A percentile compares a stretch with the other conserved stretches of the same genome.
Evolutionary conservation across 2,329 filamentous ascomycete genomes (phyloP).

Genomic region (Sodiomyces alkalinus): DNA sequence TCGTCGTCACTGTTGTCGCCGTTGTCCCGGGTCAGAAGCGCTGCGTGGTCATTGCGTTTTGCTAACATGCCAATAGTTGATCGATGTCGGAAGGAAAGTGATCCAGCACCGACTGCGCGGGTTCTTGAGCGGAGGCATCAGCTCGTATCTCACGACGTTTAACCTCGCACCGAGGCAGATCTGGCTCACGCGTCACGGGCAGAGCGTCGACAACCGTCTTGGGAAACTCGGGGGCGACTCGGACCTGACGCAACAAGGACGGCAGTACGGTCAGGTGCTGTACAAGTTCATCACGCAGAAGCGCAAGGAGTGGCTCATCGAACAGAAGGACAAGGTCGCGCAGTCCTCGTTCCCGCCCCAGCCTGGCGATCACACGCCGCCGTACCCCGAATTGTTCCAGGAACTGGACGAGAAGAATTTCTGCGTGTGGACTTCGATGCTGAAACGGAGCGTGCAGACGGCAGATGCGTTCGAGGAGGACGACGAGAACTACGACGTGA

Average conservation of each 20-base stretch:
- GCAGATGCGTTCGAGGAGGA: conserved; percentile 79
- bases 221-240: conserved; percentile 90
- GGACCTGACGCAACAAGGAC: conserved; percentile 64
- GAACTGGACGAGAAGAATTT: conserved; percentile 73
- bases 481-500: conserved; percentile 90
- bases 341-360: conserved; percentile 76
- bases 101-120: conserved; percentile 81
- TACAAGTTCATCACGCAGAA: conserved; percentile 73
- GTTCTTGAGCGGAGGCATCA: conserved; percentile 82
- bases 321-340: conserved; percentile 64
- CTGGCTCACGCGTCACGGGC: conserved; percentile 93
- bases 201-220: conserved; percentile 73
- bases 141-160: conserved; percentile 92
- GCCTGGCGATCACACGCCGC: conserved; percentile 83
- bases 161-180: conserved; percentile 92
- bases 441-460: conserved; percentile 77
- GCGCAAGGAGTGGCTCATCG: conserved; percentile 65
- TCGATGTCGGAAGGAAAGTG: conserved; percentile 90
- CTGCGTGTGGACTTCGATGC: conserved; percentile 97
- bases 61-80: conserved; percentile 49
- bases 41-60: background rate
- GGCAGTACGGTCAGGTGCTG: conserved; percentile 63
- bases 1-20: too few relatives aligned
- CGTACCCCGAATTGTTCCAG: conserved; percentile 70
- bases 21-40: too few relatives aligned